These are phyloP conservation scores for Dorcoceras hygrometricum DNA, from an alignment of 257 asterid species.

Conservation along the genomic window DNA sequence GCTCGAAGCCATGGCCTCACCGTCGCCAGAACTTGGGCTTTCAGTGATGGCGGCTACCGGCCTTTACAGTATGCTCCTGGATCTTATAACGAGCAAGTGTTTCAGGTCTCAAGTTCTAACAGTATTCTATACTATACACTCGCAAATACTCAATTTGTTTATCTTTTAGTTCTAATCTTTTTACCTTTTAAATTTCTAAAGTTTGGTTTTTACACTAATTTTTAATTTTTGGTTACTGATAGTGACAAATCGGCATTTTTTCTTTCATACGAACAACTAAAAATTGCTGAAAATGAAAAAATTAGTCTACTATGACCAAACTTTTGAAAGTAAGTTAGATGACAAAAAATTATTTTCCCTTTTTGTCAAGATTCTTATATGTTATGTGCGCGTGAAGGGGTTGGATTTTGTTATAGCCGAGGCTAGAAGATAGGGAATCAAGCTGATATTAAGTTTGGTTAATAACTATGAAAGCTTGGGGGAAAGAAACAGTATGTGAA, in stretches of 20 bases:
- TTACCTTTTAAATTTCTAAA: too few species aligned
- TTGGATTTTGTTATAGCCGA: conserved; percentile 88
- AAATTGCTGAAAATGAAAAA: too few species aligned
- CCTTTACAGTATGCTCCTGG: conserved; percentile 75
- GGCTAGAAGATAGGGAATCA: conserved; percentile 72
- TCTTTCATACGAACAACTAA: too few species aligned
- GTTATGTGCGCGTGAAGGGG: conserved; percentile 42
- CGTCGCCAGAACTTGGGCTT: conserved; percentile 93
- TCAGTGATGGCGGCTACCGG: conserved; percentile 80
- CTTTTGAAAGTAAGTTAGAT: too few species aligned
- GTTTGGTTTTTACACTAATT: too few species aligned
- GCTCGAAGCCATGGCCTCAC: conserved; percentile 78
- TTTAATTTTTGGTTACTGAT: too few species aligned
- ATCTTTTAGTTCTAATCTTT: too few species aligned
- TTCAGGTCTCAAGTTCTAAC: conserved; percentile 39
- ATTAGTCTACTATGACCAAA: too few species aligned
- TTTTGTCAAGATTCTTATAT: not conserved
- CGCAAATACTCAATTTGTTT: too few species aligned
- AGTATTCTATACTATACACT: not conserved
- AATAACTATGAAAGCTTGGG: conserved; percentile 83
- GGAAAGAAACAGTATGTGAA: conserved; percentile 88
- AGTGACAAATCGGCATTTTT: too few species aligned
- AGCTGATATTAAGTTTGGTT: conserved; percentile 64
- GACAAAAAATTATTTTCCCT: too few species aligned
- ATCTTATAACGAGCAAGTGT: conserved; percentile 62